Base-by-base conservation (phyloP, 179 eudicot genomes). In the Nepenthes alata region DNA sequence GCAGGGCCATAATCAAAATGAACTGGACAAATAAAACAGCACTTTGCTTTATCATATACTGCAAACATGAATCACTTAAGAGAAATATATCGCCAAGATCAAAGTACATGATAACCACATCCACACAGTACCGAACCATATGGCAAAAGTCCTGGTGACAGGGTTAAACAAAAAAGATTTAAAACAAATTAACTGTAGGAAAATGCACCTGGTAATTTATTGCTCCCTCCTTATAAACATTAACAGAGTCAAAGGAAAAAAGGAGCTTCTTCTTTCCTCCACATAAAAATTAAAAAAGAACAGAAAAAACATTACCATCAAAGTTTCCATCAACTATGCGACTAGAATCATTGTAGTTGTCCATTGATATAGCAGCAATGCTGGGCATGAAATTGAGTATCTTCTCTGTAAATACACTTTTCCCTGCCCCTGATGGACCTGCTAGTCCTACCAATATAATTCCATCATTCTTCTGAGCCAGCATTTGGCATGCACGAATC, bases 361-460 rank as follows among this genome's bases (percentile, higher is more conserved):
- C 91, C 88, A 85, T 85, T 55, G 91, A 83, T 67, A 85, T 80
- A 61, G 83, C 81, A 55, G 88, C 86, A 45, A 83, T 63, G 75
- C 91, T 75, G 8, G 91, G 91, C 86, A 85, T 75, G 53, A 85
- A 85, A 71, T 75, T 77, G 35, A 79, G 75, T 55, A 85, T 72
- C 66, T 83, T 85, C 67, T 85, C 91, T 14, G 88, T 83, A 54
- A 85, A 83, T 58, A 74, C 71, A 56, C 83, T 78, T 72, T 85
- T 85, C 63, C 91, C 91, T 59, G 91, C 88, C 60, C 91, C 91
- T 15, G 88, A 85, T 37, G 88, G 91, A 39, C 91, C 91, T 37
- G 91, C 91, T 57, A 85, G 35, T 47, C 91, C 88, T 14, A 85
- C 78, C 61, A 85, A 60, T 77, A 85, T 72, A 34, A 85, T 68